Base-by-base conservation (phyloP, 306 rosid species). In the Vigna mungo region DNA sequence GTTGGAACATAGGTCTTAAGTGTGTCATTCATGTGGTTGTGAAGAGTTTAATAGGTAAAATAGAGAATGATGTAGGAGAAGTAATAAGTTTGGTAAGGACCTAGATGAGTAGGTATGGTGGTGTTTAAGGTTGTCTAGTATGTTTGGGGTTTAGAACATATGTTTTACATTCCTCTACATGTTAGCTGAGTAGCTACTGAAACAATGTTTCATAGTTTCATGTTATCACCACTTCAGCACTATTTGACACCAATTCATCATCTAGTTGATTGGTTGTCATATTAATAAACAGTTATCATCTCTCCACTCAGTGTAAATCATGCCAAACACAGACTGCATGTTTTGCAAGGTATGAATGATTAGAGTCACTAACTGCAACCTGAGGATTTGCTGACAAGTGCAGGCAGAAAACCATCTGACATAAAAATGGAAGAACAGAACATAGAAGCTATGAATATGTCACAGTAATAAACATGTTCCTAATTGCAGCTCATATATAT, bases 391-490 rank as follows among this genome's bases (percentile, higher is more conserved):
- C 46, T 46, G 34, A 41, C 43, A 44, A 44, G 34, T 44, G 66
- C 44, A 7, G 6, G 41, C 66, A 60, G 30, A 30, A 43, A 74
- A 44, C 13, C 59, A 46, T 46, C 46, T 25, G 32, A 41, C 36
- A 30, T 16, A 59, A 47, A 69, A 46, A 61, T 47, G 61, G 71
- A 75, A 61, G 59, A 63, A 6, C 12, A 70, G 23, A 32, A 25
- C 54, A 58, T 32, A 21, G 46, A 48, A 60, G 49, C 58, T 39
- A 53, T 4, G 64, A 60, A 60, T 46, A 34, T 41, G 34, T 46
- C 81, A 68, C 25, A 56, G 27, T 55, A 43, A 56, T 68, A 70
- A 59, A 69, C 44, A 9, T 34, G 54, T 37, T 63, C 65, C 55
- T 18, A 23, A 49, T 49, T 61, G 62, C 77, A 58, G 58, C 67